These are phyloP conservation scores for Salix dunnii DNA, from an alignment of 345 rosid species.

Conservation along the genomic window DNA sequence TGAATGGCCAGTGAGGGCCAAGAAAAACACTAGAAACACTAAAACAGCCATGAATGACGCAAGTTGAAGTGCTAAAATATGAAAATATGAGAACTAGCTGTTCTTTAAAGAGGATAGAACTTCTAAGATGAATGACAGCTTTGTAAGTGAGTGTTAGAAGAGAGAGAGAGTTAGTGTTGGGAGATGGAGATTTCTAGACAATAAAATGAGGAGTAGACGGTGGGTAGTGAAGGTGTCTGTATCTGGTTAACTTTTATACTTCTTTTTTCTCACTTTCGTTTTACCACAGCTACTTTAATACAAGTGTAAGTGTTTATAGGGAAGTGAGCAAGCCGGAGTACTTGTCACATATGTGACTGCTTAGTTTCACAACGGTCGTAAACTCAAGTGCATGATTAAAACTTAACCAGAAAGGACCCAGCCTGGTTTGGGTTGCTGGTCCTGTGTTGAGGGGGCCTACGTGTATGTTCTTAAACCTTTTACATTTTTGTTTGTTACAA, in stretches of 20 bases:
- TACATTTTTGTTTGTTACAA: too few relatives aligned
- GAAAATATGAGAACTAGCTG: constrained; percentile 5
- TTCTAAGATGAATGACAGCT: not conserved
- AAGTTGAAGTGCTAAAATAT: constrained; percentile 7
- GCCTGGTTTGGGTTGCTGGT: constrained; percentile 3
- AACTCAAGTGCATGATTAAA: constrained; percentile 21
- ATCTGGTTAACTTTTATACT: not conserved
- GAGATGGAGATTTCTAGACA: constrained; percentile 27
- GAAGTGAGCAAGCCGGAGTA: not conserved
- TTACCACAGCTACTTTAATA: too few relatives aligned
- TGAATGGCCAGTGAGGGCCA: constrained; percentile 55
- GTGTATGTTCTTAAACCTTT: not conserved
- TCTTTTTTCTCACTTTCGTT: not conserved
- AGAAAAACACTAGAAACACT: constrained; percentile 43
- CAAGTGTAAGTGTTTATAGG: not conserved
- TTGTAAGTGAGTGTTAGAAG: not conserved
- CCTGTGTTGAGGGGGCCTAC: not conserved
- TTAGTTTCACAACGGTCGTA: constrained; percentile 27
- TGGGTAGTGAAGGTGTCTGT: constrained; percentile 22
- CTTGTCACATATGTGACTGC: not conserved
- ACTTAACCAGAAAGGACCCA: constrained; percentile 14
- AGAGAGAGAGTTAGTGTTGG: not conserved
- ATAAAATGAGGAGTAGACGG: constrained; percentile 15
- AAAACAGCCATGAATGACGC: constrained; percentile 51
- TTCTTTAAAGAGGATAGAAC: not conserved